Conservation (phyloP, 176 grass and related monocot genomes). For the Triticum timopheevii region DNA sequence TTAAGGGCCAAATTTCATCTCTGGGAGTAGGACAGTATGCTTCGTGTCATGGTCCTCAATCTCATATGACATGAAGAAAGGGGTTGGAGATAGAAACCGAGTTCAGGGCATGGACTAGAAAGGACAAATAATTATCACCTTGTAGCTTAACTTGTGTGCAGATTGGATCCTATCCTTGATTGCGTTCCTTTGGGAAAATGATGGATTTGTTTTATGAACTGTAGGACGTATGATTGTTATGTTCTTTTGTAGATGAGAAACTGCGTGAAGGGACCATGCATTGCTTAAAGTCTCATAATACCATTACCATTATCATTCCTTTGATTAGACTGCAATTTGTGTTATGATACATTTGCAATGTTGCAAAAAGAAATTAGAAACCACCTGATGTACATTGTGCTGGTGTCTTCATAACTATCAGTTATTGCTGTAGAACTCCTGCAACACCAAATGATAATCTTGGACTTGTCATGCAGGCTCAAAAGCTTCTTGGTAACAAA, state of each 20-base stretch:
- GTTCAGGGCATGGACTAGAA: not conserved
- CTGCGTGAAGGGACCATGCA: not conserved
- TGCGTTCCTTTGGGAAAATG: not conserved
- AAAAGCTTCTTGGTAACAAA: constrained; percentile 90
- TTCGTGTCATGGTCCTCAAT: not conserved
- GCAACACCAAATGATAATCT: not conserved
- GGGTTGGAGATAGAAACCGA: not conserved
- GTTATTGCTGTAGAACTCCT: not conserved
- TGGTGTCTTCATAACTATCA: not conserved
- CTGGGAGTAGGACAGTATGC: not conserved
- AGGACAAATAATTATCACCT: not conserved
- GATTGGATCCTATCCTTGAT: not conserved
- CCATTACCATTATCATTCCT: not conserved
- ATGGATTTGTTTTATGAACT: not conserved
- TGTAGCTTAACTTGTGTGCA: not conserved
- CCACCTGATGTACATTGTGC: not conserved
- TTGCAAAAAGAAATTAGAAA: constrained; percentile 1
- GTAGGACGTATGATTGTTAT: not conserved
- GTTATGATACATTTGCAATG: constrained; percentile 12
- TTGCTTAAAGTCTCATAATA: not conserved
- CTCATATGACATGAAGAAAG: not conserved
- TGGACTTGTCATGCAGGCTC: constrained; percentile 61
- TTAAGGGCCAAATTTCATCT: not conserved
- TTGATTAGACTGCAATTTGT: constrained; percentile 1
- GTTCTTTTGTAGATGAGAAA: constrained; percentile 1